Base-by-base conservation (phyloP, 176 grass and related monocot genomes). In the Oryza longistaminata region DNA sequence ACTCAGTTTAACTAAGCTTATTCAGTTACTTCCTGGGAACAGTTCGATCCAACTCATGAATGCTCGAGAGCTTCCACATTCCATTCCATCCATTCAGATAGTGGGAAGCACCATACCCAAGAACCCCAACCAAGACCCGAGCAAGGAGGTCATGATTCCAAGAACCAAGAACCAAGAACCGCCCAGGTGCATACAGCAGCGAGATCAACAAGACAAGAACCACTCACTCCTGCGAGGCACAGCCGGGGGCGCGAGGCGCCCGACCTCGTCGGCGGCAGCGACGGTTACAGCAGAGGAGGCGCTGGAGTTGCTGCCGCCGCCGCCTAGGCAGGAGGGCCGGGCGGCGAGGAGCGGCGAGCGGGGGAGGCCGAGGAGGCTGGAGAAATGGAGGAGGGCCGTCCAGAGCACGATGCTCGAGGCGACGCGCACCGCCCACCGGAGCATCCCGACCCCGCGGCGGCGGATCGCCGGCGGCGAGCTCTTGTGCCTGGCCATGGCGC, bases 351-450 rank as follows among this genome's bases (percentile, higher is more conserved):
- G 88, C 16, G 82, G 49, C 77, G 88, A 68, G 53, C 85, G 93
- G 74, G 85, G 91, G 46, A 88, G 86, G 42, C 91, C 91, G 27
- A 88, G 68, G 69, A 91, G 65, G 66, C 75, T 82, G 85, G 73
- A 87, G 55, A 95, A 74, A 77, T 98, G 96, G 80, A 95, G 86
- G 55, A 98, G 45, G 22, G 75, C 81, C 81, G 91, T 94, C 93
- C 93, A 98, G 69, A 85, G 70, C 80, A 98, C 27, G 70, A 92
- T 82, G 70, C 96, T 98, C 16, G 88, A 77, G 46, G 93, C 88
- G 31, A 94, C 85, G 35, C 91, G 89, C 77, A 92, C 84, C 64
- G 81, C 83, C 96, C 91, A 95, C 25, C 68, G 76, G 37, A 90
- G 60, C 81, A 87, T 66, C 13, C 81, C 74, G 1, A 34, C 73